Percentiles rank a stretch among this genome's conserved stretches.
Evolutionary conservation across 176 grass and related monocot species (phyloP).

Genomic region (Poa pratensis): DNA sequence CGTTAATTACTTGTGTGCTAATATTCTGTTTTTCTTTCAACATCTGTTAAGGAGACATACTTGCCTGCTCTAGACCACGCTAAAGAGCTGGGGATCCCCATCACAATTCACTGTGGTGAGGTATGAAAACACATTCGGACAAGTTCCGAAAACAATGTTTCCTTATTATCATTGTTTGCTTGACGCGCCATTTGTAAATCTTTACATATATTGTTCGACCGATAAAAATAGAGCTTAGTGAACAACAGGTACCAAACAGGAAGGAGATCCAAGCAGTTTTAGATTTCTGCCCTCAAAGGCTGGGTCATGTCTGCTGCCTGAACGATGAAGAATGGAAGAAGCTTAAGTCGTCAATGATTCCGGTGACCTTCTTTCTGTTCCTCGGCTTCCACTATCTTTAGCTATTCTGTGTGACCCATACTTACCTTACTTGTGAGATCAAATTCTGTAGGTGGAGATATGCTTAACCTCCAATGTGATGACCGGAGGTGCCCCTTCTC

Average conservation of each 20-base stretch:
- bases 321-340: conserved; percentile 73
- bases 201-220: conserved; percentile 37
- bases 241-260: conserved; percentile 73
- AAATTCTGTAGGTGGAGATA: conserved; percentile 80
- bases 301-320: conserved; percentile 93
- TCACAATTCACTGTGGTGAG: conserved; percentile 94
- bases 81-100: conserved; percentile 76
- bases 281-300: conserved; percentile 74
- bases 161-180: conserved; percentile 24
- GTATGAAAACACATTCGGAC: conserved; percentile 38
- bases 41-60: conserved; percentile 71
- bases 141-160: conserved; percentile 11
- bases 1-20: conserved; percentile 25
- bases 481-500: conserved; percentile 67
- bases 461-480: conserved; percentile 97
- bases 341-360: conserved; percentile 69
- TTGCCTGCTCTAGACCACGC: conserved; percentile 83
- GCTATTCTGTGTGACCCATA: conserved; percentile 3
- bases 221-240: conserved; percentile 53
- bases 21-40: neutral
- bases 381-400: neutral
- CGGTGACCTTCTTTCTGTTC: conserved; percentile 48
- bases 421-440: conserved; percentile 24
- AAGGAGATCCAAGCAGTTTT: conserved; percentile 86
- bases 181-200: conserved; percentile 13